Percentiles rank a stretch among this genome's conserved stretches.
These are phyloP conservation scores for Peniophora sp. DNA, from an alignment of 1,284 basidiomycete species.

Conservation along the genomic window DNA sequence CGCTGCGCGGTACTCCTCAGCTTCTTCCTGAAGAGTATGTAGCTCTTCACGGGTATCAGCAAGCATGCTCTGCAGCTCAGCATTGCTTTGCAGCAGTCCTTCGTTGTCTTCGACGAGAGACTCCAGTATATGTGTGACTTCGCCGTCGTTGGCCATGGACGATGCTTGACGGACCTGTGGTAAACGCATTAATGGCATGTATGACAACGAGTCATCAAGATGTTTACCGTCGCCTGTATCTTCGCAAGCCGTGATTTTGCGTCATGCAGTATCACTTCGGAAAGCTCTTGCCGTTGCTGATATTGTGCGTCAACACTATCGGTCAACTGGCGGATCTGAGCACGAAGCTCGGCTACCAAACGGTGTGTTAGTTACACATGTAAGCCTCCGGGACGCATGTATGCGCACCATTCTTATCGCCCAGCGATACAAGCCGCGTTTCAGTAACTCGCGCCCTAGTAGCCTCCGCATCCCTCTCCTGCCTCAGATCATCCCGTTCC, in stretches of 20 bases:
- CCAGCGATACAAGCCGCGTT: conserved; percentile 50
- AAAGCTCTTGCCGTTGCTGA: conserved; percentile 60
- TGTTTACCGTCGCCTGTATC: conserved; percentile 50
- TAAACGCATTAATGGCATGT: conserved; percentile 1
- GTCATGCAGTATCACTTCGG: conserved; percentile 65
- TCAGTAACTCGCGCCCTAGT: conserved; percentile 70
- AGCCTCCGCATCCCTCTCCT: conserved; percentile 72
- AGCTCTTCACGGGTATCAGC: conserved; percentile 73
- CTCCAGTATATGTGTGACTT: conserved; percentile 66
- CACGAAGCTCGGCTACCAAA: conserved; percentile 60
- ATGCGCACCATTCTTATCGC: conserved; percentile 44
- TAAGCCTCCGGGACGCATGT: too few relatives aligned
- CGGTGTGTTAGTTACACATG: too few relatives aligned
- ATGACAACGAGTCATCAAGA: not conserved
- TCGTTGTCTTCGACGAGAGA: conserved; percentile 81
- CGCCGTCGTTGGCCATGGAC: conserved; percentile 39
- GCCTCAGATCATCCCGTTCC: conserved; percentile 81
- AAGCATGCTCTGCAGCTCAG: conserved; percentile 68
- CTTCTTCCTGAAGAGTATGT: conserved; percentile 60
- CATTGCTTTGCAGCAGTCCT: conserved; percentile 70
- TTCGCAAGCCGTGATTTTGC: conserved; percentile 61
- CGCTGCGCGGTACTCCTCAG: conserved; percentile 58
- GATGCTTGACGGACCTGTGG: conserved; percentile 36
- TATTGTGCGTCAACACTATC: conserved; percentile 61
- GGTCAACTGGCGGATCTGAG: conserved; percentile 56